Base-by-base conservation (phyloP, 805 yeast species). In the Yamadazyma phyllophila region DNA sequence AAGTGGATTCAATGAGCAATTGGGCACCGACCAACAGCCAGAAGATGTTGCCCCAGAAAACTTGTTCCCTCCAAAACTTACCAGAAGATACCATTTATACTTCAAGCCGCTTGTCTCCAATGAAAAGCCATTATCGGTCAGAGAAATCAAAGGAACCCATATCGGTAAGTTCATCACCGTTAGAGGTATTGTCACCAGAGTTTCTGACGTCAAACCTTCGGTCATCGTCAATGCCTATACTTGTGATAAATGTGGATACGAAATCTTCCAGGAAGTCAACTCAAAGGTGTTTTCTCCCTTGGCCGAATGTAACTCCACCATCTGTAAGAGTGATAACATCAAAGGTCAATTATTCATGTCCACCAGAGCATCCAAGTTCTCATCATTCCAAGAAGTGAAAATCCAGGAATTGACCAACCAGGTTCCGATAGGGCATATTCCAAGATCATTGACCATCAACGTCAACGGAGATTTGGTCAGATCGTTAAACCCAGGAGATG, bases 371-470 rank as follows among this genome's bases (percentile, higher is more conserved):
- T 90, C 97, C 27, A 94, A 94, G 67, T 94, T 95, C 60, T 77
- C 85, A 44, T 88, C 96, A 6, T 94, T 91, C 76, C 99, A 94
- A 70, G 99, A 94, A 59, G 94, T 91, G 45, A 85, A 88, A 59
- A 77, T 94, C 50, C 99, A 94, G 71, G 99, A 94, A 67, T 72
- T 92, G 62, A 88, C 98, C 4, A 84, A 85, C 53, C 99, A 94
- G 69, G 99, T 94, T 13, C 99, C 99, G 1, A 92, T 91, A 26
- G 99, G 99, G 43, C 97, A 92, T 65, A 94, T 94, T 52, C 99
- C 99, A 40, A 80, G 99, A 58, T 71, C 89, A 26, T 73, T 94
- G 51, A 80, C 85, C 12, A 77, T 92, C 45, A 96, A 92, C 62
- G 82, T 92, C n/a, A 88, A 86, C 57, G 99, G 99, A 36, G 85